Conservation (phyloP, 2,329 filamentous ascomycete species). For the Diaporthe vaccinii region DNA sequence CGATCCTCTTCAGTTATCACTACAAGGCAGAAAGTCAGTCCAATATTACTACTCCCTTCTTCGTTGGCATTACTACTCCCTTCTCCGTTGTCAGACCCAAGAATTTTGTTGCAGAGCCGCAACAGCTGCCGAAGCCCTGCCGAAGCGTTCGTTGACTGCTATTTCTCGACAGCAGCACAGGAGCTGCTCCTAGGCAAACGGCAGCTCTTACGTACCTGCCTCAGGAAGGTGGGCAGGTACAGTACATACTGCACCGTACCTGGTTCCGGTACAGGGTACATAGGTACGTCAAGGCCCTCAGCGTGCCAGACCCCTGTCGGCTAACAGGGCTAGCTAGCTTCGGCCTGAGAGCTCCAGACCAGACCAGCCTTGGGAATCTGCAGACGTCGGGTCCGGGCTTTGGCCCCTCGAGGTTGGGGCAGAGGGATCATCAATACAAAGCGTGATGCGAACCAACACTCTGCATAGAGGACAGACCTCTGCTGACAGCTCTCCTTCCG, state of each 20-base stretch:
- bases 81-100: background rate
- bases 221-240: background rate
- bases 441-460: slow-evolving; percentile 29
- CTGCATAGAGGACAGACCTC: slow-evolving; percentile 16
- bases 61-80: background rate
- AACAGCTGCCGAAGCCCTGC: background rate
- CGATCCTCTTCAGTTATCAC: background rate
- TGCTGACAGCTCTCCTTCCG: slow-evolving; percentile 19
- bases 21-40: background rate
- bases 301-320: slow-evolving; percentile 5
- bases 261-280: background rate
- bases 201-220: background rate
- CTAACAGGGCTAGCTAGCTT: slow-evolving; percentile 23
- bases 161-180: background rate
- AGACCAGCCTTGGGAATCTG: slow-evolving; percentile 12
- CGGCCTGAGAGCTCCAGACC: slow-evolving; percentile 24
- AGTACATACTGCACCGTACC: background rate
- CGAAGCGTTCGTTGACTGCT: background rate
- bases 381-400: slow-evolving; percentile 15
- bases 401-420: slow-evolving; percentile 19
- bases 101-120: background rate
- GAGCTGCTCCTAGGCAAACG: background rate
- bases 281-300: slow-evolving; percentile 19
- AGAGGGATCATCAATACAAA: slow-evolving; percentile 28
- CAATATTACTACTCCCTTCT: background rate